Base-by-base conservation (phyloP, 805 yeast genomes). In the Komagataella kurtzmanii region DNA sequence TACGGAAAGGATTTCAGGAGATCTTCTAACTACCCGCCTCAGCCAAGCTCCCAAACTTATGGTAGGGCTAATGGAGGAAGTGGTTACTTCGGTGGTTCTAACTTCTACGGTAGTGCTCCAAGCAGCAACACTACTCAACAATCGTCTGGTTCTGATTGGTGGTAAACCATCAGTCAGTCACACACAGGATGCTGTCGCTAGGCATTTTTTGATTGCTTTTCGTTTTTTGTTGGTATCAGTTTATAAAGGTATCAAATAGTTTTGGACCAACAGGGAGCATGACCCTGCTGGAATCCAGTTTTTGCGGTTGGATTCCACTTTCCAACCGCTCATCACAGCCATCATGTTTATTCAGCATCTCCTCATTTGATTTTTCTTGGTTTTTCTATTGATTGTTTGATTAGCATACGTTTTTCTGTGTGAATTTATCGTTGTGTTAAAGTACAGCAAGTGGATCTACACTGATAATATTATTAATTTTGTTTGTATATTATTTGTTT, bases 1-100 rank as follows among this genome's bases (percentile, higher is more conserved):
- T 59, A 51, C 48, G 59, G 54, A 60, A 71, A 77, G 67, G 81
- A 76, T 62, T 74, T 67, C 70, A 75, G 81, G 74, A 76, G 76
- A 68, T 64, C 68, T 50, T 63, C 63, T 48, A 53, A 55, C 46
- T 56, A 56, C 47, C 49, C 52, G n/a, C 44, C 50, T 30, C 40
- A 30, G 40, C 40, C 40, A 12, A 49, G 56, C 18, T 51, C 51
- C 6, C 51, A 57, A 17, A 54, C 55, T 43, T 54, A 56, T 43
- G 58, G 57, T 50, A 54, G 56, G 23, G 52, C 54, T 47, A 52
- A 53, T 51, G 70, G 71, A 50, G 64, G 66, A 49, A 63, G 67
- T 55, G 63, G 67, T 51, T 65, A 67, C 54, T 65, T 67, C 53
- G 67, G 69, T 54, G 61, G 69, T 57, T 63, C 65, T 51, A 56